Evolutionary conservation across 179 eudicot genomes (phyloP).

Genomic region (Gypsophila paniculata): DNA sequence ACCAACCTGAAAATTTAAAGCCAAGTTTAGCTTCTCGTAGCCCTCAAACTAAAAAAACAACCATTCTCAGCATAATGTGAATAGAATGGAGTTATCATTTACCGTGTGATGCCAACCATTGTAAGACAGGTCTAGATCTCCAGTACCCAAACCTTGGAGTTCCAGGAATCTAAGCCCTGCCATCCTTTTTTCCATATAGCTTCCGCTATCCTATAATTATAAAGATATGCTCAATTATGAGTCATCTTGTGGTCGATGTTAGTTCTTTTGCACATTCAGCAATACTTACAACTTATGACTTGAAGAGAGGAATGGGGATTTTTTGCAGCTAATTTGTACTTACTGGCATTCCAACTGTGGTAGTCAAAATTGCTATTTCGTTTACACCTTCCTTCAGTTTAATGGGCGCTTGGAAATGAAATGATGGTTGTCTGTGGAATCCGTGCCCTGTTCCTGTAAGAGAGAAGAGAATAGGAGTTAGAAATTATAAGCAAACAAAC

Average conservation of each 20-base stretch:
- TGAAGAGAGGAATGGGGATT: neutral
- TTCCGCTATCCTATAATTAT: slow-evolving; percentile 64
- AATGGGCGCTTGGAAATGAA: slow-evolving; percentile 42
- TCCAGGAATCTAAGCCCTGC: slow-evolving; percentile 52
- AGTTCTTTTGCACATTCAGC: neutral
- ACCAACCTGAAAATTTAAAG: slow-evolving; percentile 40
- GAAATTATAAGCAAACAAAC: neutral
- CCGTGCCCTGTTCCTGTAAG: slow-evolving; percentile 64
- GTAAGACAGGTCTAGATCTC: slow-evolving; percentile 62
- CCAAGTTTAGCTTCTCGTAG: slow-evolving; percentile 5
- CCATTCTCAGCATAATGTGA: neutral
- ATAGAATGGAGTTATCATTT: neutral
- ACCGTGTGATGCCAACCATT: slow-evolving; percentile 76
- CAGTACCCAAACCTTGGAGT: slow-evolving; percentile 67
- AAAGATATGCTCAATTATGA: neutral
- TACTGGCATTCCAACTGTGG: slow-evolving; percentile 78
- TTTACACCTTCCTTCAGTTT: slow-evolving; percentile 59
- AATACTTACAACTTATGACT: neutral
- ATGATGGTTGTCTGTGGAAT: slow-evolving; percentile 48
- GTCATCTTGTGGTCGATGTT: neutral
- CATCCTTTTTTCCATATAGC: slow-evolving; percentile 71
- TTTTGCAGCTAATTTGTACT: slow-evolving; percentile 10
- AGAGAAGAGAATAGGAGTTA: neutral
- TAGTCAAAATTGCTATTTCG: slow-evolving; percentile 46
- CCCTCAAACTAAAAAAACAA: neutral